These are phyloP conservation scores for Ploettnerulaceae sp. DNA, from an alignment of 2,329 filamentous ascomycete genomes.

Conservation along the genomic window DNA sequence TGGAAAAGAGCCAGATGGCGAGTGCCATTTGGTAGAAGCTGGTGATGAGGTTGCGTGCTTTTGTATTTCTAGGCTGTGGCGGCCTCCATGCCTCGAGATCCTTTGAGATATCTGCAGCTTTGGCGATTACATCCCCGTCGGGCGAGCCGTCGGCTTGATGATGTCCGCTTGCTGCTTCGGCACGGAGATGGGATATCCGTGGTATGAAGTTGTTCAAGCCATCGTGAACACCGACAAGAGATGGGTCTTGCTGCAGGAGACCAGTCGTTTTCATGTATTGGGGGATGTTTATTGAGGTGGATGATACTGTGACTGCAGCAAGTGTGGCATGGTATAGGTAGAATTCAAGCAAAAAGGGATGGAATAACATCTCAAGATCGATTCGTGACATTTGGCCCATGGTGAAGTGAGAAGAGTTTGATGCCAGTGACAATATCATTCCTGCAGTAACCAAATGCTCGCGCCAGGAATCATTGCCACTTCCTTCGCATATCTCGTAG, in stretches of 20 bases:
- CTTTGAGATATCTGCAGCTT: constrained; percentile 16
- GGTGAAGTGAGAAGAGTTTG: neutral
- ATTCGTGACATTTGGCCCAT: neutral
- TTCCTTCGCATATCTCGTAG: constrained; percentile 24
- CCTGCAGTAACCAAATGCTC: constrained; percentile 18
- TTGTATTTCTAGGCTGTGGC: neutral
- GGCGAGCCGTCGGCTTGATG: neutral
- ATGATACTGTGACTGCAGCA: constrained; percentile 19
- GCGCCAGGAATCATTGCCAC: constrained; percentile 12
- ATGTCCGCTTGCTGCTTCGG: too few species aligned
- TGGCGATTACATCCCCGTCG: constrained; percentile 9
- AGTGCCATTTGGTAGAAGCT: constrained; percentile 20
- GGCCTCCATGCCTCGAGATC: constrained; percentile 21
- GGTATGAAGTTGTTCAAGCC: constrained; percentile 19
- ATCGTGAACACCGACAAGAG: constrained; percentile 18
- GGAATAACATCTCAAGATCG: constrained; percentile 13
- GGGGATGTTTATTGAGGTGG: neutral
- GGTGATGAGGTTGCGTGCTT: constrained; percentile 10
- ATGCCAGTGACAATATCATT: constrained; percentile 10
- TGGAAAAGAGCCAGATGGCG: constrained; percentile 24
- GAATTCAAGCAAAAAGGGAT: constrained; percentile 25
- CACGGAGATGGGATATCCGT: constrained; percentile 20
- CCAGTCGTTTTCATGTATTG: constrained; percentile 3
- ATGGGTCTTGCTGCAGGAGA: constrained; percentile 5
- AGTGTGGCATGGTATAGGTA: constrained; percentile 24